Base-by-base conservation (phyloP, 139 green algal species). In the Picocystis salinarum region DNA sequence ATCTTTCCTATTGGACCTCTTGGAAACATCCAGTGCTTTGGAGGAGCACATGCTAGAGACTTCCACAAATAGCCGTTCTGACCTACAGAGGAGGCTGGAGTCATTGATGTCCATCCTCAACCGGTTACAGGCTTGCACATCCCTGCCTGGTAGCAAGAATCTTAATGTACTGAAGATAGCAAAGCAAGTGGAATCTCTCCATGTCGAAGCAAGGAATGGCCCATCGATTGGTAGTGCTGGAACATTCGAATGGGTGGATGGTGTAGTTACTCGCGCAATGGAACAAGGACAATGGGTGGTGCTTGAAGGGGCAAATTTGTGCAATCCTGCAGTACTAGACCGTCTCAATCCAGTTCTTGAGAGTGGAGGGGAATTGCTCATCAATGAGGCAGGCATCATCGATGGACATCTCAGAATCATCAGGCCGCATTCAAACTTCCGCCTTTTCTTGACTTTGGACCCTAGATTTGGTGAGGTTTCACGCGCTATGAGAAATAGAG, bases 191-290 rank as follows among this genome's bases (percentile, higher is more conserved):
- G n/a, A n/a, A n/a, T n/a, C n/a, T n/a, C n/a, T n/a, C n/a, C n/a
- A n/a, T n/a, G n/a, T n/a, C n/a, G n/a, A n/a, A n/a, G n/a, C n/a
- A n/a, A n/a, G n/a, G n/a, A n/a, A n/a, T n/a, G n/a, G n/a, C n/a
- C n/a, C n/a, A n/a, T n/a, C n/a, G n/a, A n/a, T n/a, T n/a, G 39
- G 19, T 18, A 42, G 52, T 7, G 67, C 52, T 10, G 85, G 87
- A 19, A 70, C 75, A 7, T 98, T 98, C 70, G 80, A 93, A 59
- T 99, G 88, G 88, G 77, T 99, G 18, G 89, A 97, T 48, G 89
- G 89, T 13, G 66, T 58, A 9, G 61, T 99, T 28, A 75, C 83
- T 0, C 58, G 59, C 2, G 83, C 85, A 3, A 66, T 92, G 9
- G 61, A 82, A 52, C 37, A 58, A 7, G 86, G 85, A 20, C 65